Evolutionary conservation across 805 yeast species (phyloP), one percentile per base, ranked within the genome.

Genomic region (Metschnikowia reukaufii): DNA sequence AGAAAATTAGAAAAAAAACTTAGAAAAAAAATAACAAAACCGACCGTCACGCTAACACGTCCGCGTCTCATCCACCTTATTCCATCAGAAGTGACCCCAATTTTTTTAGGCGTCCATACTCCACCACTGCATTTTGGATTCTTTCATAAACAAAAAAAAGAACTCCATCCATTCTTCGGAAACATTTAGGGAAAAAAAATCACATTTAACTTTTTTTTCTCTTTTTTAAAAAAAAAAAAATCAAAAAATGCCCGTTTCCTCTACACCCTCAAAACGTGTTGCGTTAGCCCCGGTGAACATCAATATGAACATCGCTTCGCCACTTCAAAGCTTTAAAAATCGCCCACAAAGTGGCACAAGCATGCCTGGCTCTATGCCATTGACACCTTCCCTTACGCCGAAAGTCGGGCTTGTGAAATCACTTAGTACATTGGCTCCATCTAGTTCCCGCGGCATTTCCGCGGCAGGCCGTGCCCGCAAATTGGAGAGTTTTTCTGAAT

Each of bases 251-350:
- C 54, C 54, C 3, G 48, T 45, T 19, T 49, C 56, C 13, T 47
- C 58, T 30, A 49, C 58, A 16, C 57, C 62, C 17, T 51, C 65
- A 36, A 64, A 63, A 45, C 55, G 73, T 48, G 58, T 65, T 29
- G 73, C 73, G 20, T 67, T 69, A 57, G 73, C 73, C 6, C 69
- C 73, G 25, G 57, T 69, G 47, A 62, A 58, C 50, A 58, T 69
- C 48, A 62, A 58, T 49, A 33, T 66, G 45, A 68, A 68, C 52
- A 57, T 59, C 34, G 43, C 50, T 32, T 52, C 60, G 27, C 61
- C 63, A 7, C 38, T 42, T 19, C 36, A 35, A 36, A 48, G 25
- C 32, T 27, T 36, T 30, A 56, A 54, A 33, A 40, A 27, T 38
- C 44, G 41, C 39, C 57, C 29, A 48, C 45, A 35, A 25, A 25